Evolutionary conservation across 1,284 basidiomycete species (phyloP), one percentile per base, ranked within the genome.

Genomic region (Rhodotorula sp.): DNA sequence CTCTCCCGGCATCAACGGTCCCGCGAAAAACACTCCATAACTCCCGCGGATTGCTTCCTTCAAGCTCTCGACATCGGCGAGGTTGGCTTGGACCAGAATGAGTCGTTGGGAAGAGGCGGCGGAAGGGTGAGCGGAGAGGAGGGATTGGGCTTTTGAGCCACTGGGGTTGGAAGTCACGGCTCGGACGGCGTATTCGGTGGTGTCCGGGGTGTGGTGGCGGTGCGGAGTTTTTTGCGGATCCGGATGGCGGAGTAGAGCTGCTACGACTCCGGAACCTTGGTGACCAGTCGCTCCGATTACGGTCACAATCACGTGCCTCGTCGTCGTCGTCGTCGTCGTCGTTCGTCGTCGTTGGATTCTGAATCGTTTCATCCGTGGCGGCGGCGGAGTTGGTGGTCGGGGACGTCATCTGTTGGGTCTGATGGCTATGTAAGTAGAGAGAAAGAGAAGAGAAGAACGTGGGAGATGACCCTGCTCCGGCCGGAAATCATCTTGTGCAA

Each of bases 191-290:
- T 56, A 67, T 62, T 60, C 7, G 49, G 53, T n/a, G 56, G 12
- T n/a, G n/a, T n/a, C n/a, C n/a, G n/a, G n/a, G n/a, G n/a, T n/a
- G n/a, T n/a, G n/a, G n/a, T n/a, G n/a, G n/a, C n/a, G n/a, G n/a
- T n/a, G n/a, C n/a, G n/a, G n/a, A n/a, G n/a, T n/a, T n/a, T n/a
- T n/a, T n/a, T n/a, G n/a, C n/a, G n/a, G n/a, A n/a, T n/a, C n/a
- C n/a, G n/a, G n/a, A n/a, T n/a, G n/a, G n/a, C n/a, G 12, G 53
- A 72, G 67, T 8, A 72, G 49, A 18, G 67, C 48, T 24, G 45
- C 18, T 29, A 73, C 60, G 53, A 67, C 64, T n/a, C 62, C 62
- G 18, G 61, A 48, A 20, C 69, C 66, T 45, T 73, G 72, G 22
- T 62, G 15, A 12, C 66, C 67, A 4, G 69, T 62, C 2, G 67